Percentiles rank a stretch among this genome's conserved stretches.
Evolutionary conservation across 2,329 filamentous ascomycete species (phyloP).

Genomic region (Elsinoe arachidis): DNA sequence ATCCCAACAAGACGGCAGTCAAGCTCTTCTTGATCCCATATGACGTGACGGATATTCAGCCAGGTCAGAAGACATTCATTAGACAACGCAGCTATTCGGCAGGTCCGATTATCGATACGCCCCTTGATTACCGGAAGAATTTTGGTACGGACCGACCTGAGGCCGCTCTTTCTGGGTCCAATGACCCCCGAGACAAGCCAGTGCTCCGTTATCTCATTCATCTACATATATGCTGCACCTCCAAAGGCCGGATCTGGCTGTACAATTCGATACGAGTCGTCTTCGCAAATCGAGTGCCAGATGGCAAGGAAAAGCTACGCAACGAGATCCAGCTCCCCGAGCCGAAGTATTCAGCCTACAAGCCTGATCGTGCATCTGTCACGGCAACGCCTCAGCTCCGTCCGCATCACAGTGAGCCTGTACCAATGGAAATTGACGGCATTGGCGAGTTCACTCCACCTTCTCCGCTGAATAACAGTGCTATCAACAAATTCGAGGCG

Average conservation of each 20-base stretch:
- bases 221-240: conserved; percentile 82
- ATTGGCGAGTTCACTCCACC: conserved; percentile 24
- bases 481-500: conserved; percentile 13
- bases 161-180: conserved; percentile 42
- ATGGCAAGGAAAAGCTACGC: conserved; percentile 83
- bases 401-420: conserved; percentile 25
- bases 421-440: conserved; percentile 22
- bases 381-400: conserved; percentile 17
- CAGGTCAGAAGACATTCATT: conserved; percentile 91
- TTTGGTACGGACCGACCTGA: conserved; percentile 46
- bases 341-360: conserved; percentile 78
- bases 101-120: conserved; percentile 72
- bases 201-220: conserved; percentile 85
- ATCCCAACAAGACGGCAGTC: conserved; percentile 95
- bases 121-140: conserved; percentile 38
- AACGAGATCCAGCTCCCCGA: conserved; percentile 88
- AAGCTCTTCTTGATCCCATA: conserved; percentile 94
- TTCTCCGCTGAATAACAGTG: conserved; percentile 16
- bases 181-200: conserved; percentile 53
- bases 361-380: conserved; percentile 40
- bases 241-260: conserved; percentile 74
- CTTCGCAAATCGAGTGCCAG: conserved; percentile 91
- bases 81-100: conserved; percentile 88
- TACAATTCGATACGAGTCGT: conserved; percentile 91
- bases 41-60: conserved; percentile 83